Percentiles rank a stretch among this genome's conserved stretches.
These are phyloP conservation scores for Rubroshorea leprosula DNA, from an alignment of 345 rosid genomes.

Conservation along the genomic window DNA sequence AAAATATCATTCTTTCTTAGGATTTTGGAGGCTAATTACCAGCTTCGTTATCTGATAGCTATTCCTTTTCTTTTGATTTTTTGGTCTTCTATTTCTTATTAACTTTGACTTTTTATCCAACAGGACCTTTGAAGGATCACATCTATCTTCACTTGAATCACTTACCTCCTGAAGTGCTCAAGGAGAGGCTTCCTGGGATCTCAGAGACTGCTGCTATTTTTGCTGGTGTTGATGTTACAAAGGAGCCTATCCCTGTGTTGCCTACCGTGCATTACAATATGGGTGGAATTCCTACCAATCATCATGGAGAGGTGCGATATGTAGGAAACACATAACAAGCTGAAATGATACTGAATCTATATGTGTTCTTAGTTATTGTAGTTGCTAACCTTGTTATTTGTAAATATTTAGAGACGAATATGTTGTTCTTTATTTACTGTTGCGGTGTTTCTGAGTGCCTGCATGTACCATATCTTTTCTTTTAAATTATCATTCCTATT, in stretches of 20 bases:
- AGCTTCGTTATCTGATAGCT: not conserved
- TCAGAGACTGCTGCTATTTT: conserved; percentile 99
- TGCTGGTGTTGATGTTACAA: conserved; percentile 98
- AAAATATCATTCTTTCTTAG: no score
- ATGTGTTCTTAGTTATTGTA: not conserved
- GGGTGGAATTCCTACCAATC: conserved; percentile 99
- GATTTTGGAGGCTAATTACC: not conserved
- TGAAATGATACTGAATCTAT: not conserved
- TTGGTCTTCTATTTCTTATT: not conserved
- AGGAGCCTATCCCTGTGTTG: conserved; percentile 97
- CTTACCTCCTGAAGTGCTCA: conserved; percentile 95
- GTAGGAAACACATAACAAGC: not conserved
- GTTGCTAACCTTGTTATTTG: no score
- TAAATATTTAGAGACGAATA: no score
- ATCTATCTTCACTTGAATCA: conserved; percentile 93
- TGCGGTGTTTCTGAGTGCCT: no score
- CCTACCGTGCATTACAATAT: conserved; percentile 99
- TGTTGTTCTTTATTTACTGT: no score
- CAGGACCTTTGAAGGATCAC: conserved; percentile 96
- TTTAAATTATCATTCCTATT: no score
- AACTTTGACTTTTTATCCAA: conserved; percentile 6
- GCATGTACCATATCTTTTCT: no score
- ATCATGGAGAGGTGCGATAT: conserved; percentile 24
- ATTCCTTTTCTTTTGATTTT: not conserved
- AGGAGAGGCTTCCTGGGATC: conserved; percentile 99